Percentiles rank a stretch among this genome's conserved stretches.
These are phyloP conservation scores for Cruciata laevipes DNA, from an alignment of 257 asterid genomes.

Conservation along the genomic window DNA sequence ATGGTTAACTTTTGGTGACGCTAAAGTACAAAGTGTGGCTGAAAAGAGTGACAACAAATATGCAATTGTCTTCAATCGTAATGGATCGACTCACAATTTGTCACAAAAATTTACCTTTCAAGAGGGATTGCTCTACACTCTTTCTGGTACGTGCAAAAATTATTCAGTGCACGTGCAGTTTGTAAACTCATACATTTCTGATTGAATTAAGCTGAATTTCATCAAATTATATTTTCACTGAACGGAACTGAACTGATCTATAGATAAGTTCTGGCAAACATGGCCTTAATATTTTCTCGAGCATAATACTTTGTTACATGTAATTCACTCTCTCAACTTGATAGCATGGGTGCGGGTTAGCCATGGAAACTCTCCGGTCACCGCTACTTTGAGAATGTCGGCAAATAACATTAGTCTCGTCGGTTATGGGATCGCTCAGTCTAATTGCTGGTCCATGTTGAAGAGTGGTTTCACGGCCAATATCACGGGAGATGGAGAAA, in stretches of 20 bases:
- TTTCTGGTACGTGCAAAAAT: slow-evolving; percentile 46
- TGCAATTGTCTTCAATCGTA: slow-evolving; percentile 37
- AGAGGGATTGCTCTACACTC: slow-evolving; percentile 36
- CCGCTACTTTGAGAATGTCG: slow-evolving; percentile 32
- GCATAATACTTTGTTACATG: neutral
- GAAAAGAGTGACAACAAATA: slow-evolving; percentile 35
- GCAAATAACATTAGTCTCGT: slow-evolving; percentile 12
- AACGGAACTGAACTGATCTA: too few relatives aligned
- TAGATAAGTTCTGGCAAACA: too few relatives aligned
- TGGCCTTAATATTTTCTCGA: too few relatives aligned
- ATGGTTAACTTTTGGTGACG: slow-evolving; percentile 40
- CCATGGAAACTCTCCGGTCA: slow-evolving; percentile 34
- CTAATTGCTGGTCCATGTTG: slow-evolving; percentile 59
- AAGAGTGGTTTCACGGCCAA: slow-evolving; percentile 49
- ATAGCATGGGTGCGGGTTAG: slow-evolving; percentile 67
- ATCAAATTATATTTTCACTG: too few relatives aligned
- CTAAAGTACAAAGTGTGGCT: slow-evolving; percentile 21
- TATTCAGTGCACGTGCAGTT: too few relatives aligned
- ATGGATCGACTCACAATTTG: slow-evolving; percentile 23
- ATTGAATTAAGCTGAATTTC: too few relatives aligned
- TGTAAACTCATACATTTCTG: too few relatives aligned
- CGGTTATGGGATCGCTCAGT: slow-evolving; percentile 39
- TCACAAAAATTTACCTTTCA: slow-evolving; percentile 35
- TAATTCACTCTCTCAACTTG: neutral
- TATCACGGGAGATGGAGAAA: slow-evolving; percentile 29